Percentiles rank a stretch among this genome's conserved stretches.
phyloP scores from a whole-genome alignment of 768 basidiomycete species.

The Lactarius sp. region DNA sequence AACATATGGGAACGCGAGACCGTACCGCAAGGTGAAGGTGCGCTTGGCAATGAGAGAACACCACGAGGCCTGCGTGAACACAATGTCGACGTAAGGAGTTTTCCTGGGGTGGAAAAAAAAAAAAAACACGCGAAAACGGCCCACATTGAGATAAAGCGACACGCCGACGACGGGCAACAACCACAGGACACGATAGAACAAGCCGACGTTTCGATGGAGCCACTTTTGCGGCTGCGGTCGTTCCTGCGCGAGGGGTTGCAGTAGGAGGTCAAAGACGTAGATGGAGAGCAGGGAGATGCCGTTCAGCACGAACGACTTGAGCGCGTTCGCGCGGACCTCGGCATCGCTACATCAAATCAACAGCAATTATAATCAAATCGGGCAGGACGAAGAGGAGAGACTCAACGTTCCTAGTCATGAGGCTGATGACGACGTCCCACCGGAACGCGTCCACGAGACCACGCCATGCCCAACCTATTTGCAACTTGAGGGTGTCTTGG shows the following conservation, averaged over 20 bases:
- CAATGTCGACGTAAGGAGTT: background rate
- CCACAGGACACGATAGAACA: constrained; percentile 77
- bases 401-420: constrained; percentile 49
- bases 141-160: constrained; percentile 80
- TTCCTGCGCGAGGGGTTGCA: constrained; percentile 61
- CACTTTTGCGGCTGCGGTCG: constrained; percentile 53
- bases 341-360: constrained; percentile 48
- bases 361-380: background rate
- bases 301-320: constrained; percentile 74
- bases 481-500: constrained; percentile 53
- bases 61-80: constrained; percentile 59
- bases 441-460: constrained; percentile 70
- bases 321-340: constrained; percentile 67
- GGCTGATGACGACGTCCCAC: constrained; percentile 59
- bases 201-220: constrained; percentile 67
- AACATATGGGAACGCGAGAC: constrained; percentile 33
- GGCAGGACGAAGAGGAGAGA: constrained; percentile 10
- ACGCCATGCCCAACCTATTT: constrained; percentile 50
- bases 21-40: constrained; percentile 66
- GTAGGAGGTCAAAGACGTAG: constrained; percentile 67
- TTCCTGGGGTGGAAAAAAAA: background rate
- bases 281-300: constrained; percentile 64
- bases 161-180: constrained; percentile 67
- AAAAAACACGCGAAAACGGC: constrained; percentile 28
- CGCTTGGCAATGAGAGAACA: constrained; percentile 71